These are phyloP conservation scores for Penicillium bovifimosum DNA, from an alignment of 495 filamentous ascomycete genomes.

Conservation along the genomic window DNA sequence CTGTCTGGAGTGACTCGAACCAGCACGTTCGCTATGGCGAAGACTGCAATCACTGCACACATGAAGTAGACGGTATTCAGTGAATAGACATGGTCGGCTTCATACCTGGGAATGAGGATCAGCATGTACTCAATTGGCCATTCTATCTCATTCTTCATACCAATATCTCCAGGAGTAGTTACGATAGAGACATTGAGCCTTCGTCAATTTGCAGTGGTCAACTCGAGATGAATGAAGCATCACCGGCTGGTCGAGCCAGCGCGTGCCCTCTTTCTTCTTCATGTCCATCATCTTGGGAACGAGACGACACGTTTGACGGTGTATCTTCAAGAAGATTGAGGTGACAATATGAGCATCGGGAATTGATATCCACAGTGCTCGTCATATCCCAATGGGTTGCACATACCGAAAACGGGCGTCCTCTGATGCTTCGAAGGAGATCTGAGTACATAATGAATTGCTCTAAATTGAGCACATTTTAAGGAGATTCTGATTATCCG, in stretches of 20 bases:
- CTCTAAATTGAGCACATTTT: slow-evolving; percentile 31
- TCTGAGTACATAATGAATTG: slow-evolving; percentile 6
- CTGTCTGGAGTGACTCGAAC: slow-evolving; percentile 16
- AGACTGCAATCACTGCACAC: slow-evolving; percentile 41
- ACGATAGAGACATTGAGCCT: slow-evolving; percentile 44
- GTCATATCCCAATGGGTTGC: neutral
- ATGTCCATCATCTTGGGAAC: slow-evolving; percentile 19
- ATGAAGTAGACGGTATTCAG: slow-evolving; percentile 47
- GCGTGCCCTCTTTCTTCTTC: slow-evolving; percentile 14
- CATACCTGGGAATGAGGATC: slow-evolving; percentile 34
- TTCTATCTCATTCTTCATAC: slow-evolving; percentile 15
- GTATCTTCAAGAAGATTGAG: neutral
- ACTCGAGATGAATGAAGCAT: slow-evolving; percentile 45
- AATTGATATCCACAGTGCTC: neutral
- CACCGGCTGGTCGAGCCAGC: slow-evolving; percentile 44
- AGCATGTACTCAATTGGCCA: neutral
- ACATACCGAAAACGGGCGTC: slow-evolving; percentile 3
- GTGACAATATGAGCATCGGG: too few species aligned
- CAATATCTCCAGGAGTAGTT: slow-evolving; percentile 45
- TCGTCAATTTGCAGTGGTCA: slow-evolving; percentile 38
- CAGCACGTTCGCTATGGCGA: slow-evolving; percentile 32
- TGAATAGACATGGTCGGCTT: slow-evolving; percentile 49
- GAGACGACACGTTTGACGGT: neutral
- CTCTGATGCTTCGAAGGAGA: neutral
- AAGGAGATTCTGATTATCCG: neutral